Conservation (phyloP, 1,139 yeast genomes). For the Wickerhamiella infanticola region DNA sequence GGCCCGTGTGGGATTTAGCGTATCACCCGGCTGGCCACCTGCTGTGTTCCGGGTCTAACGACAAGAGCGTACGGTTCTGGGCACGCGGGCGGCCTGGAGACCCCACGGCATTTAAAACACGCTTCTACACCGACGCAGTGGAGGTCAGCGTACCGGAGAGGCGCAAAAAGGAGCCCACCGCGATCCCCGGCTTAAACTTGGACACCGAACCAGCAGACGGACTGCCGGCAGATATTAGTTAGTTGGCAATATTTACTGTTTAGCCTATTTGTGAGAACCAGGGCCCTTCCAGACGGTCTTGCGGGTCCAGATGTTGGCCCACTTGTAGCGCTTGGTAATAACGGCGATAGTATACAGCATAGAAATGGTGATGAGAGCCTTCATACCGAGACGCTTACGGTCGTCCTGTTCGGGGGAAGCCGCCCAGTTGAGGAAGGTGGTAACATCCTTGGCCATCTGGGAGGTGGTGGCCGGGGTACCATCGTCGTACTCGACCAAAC, state of each 20-base stretch:
- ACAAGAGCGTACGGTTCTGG: constrained; percentile 91
- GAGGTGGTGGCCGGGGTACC: constrained; percentile 98
- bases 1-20: constrained; percentile 76
- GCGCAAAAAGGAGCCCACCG: constrained; percentile 3
- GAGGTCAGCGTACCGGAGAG: constrained; percentile 4
- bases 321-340: constrained; percentile 96
- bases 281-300: constrained; percentile 46
- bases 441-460: constrained; percentile 98
- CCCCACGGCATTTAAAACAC: constrained; percentile 67
- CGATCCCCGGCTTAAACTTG: not conserved
- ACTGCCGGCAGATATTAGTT: not conserved
- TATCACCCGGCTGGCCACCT: constrained; percentile 92
- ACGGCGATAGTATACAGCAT: constrained; percentile 69
- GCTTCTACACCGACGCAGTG: constrained; percentile 40
- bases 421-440: constrained; percentile 94
- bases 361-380: constrained; percentile 70
- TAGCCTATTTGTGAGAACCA: constrained; percentile 13
- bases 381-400: constrained; percentile 92
- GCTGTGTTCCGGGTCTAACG: constrained; percentile 84
- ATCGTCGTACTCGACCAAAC: constrained; percentile 93
- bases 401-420: constrained; percentile 98
- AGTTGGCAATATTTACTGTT: not conserved
- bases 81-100: constrained; percentile 85
- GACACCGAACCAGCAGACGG: not conserved
- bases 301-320: constrained; percentile 94